These are phyloP conservation scores for Lentinula sp. DNA, from an alignment of 768 basidiomycete species.

Conservation along the genomic window DNA sequence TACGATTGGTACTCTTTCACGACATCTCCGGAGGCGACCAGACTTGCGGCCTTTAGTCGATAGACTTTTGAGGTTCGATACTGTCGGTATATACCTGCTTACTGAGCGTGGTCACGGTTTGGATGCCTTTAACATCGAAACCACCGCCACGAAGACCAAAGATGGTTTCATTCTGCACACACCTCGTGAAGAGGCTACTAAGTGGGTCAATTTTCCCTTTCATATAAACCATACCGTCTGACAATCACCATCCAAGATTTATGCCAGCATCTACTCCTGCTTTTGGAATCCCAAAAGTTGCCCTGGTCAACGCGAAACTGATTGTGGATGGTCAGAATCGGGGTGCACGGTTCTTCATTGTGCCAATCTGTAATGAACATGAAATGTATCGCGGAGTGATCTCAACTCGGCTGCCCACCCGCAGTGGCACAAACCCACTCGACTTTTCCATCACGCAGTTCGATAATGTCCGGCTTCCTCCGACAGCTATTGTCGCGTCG, in stretches of 20 bases:
- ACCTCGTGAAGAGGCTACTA: conserved; percentile 51
- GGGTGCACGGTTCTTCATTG: conserved; percentile 48
- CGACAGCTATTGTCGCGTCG: conserved; percentile 41
- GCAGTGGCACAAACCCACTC: conserved; percentile 47
- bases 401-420: conserved; percentile 43
- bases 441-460: conserved; percentile 55
- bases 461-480: conserved; percentile 44
- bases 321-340: conserved; percentile 45
- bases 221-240: background rate
- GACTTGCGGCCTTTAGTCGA: conserved; percentile 45
- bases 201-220: conserved; percentile 28
- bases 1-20: conserved; percentile 47
- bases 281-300: conserved; percentile 48
- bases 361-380: conserved; percentile 45
- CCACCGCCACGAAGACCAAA: conserved; percentile 45
- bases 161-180: conserved; percentile 51
- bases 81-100: conserved; percentile 46
- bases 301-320: conserved; percentile 50
- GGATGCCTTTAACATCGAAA: conserved; percentile 58
- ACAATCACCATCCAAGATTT: conserved; percentile 30
- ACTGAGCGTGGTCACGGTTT: conserved; percentile 55
- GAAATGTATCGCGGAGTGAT: conserved; percentile 50
- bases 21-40: conserved; percentile 39
- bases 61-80: conserved; percentile 45
- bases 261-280: conserved; percentile 53